Percentiles rank a stretch among this genome's conserved stretches.
Evolutionary conservation across 345 rosid species (phyloP).

Genomic region (Brassica incana): DNA sequence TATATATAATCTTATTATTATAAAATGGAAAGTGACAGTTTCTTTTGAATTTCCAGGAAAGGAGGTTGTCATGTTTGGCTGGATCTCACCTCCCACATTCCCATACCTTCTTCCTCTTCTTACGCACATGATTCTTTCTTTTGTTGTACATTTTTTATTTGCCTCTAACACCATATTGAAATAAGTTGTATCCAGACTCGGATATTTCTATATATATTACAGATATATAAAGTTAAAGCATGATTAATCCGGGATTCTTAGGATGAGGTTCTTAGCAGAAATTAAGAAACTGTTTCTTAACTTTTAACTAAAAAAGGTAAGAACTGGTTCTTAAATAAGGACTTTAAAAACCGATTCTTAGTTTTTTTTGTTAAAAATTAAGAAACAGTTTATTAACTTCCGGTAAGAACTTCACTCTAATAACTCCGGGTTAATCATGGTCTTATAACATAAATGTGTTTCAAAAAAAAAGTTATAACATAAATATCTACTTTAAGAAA

Average conservation of each 20-base stretch:
- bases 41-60: slow-evolving; percentile 19
- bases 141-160: slow-evolving; percentile 11
- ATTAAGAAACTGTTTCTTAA: too few species aligned
- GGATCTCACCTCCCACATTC: slow-evolving; percentile 46
- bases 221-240: neutral
- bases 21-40: slow-evolving; percentile 9
- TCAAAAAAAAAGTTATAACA: too few species aligned
- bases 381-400: too few species aligned
- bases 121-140: slow-evolving; percentile 38
- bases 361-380: too few species aligned
- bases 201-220: neutral
- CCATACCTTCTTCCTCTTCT: slow-evolving; percentile 40
- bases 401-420: too few species aligned
- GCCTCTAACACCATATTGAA: neutral
- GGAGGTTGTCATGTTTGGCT: slow-evolving; percentile 42
- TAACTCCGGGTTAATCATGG: too few species aligned
- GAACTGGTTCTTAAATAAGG: too few species aligned
- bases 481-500: neutral
- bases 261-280: too few species aligned
- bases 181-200: neutral
- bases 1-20: neutral
- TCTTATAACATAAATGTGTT: too few species aligned
- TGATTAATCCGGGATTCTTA: too few species aligned
- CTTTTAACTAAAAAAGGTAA: too few species aligned
- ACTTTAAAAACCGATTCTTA: too few species aligned